Evolutionary conservation across 805 yeast species (phyloP).

Genomic region (Saccharomycopsis malanga): DNA sequence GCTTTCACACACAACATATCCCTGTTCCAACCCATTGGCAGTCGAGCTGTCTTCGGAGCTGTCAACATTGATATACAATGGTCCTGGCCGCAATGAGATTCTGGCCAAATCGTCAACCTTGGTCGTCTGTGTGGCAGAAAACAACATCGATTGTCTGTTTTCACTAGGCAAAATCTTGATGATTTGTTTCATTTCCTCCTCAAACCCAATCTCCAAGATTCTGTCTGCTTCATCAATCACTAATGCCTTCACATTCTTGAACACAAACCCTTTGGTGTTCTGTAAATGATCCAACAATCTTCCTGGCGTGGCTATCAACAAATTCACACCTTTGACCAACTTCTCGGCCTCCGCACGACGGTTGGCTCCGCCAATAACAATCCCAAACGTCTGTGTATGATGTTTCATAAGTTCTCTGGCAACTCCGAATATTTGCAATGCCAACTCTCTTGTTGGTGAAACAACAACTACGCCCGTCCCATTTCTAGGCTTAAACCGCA

Average conservation of each 20-base stretch:
- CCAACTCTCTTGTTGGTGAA: constrained; percentile 96
- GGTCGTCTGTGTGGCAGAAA: constrained; percentile 99
- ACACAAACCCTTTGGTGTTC: constrained; percentile 88
- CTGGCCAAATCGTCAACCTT: constrained; percentile 98
- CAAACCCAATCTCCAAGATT: constrained; percentile 95
- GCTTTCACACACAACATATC: constrained; percentile 95
- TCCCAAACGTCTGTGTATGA: constrained; percentile 91
- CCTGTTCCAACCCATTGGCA: constrained; percentile 96
- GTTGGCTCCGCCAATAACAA: constrained; percentile 97
- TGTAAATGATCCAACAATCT: constrained; percentile 93
- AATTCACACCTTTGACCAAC: constrained; percentile 84
- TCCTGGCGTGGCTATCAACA: constrained; percentile 96
- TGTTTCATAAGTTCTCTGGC: constrained; percentile 88
- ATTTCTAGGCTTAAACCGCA: constrained; percentile 93
- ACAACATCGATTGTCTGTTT: constrained; percentile 92
- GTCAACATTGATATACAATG: constrained; percentile 88
- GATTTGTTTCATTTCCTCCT: constrained; percentile 97
- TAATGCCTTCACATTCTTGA: constrained; percentile 88
- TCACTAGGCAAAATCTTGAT: constrained; percentile 88
- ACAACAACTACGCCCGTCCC: constrained; percentile 96
- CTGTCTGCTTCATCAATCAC: constrained; percentile 98
- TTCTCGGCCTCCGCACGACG: constrained; percentile 97
- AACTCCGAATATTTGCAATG: constrained; percentile 95
- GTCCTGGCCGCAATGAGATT: constrained; percentile 90
- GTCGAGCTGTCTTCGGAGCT: constrained; percentile 79